Evolutionary conservation across 441 rosid genomes (phyloP).

Genomic region (Pelargonium hybrid): DNA sequence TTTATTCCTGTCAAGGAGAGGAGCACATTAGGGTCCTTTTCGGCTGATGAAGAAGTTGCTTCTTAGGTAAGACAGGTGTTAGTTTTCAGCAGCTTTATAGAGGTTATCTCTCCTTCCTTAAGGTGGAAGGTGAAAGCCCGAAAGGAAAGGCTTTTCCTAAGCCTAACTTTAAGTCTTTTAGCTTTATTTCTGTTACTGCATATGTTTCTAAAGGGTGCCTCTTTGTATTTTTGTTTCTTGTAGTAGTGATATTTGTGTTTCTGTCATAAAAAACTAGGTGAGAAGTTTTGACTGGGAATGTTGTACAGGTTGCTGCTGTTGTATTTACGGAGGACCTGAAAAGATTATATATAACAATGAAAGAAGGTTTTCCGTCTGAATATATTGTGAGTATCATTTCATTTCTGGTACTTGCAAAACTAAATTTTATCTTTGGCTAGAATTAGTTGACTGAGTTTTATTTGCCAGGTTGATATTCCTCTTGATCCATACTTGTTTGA

Average conservation of each 20-base stretch:
- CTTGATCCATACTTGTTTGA: conserved; percentile 91
- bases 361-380: conserved; percentile 92
- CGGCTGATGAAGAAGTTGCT: not conserved
- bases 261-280: not conserved
- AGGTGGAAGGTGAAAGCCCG: not conserved
- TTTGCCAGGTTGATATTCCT: conserved; percentile 78
- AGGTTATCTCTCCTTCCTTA: not conserved
- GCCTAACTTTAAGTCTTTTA: not conserved
- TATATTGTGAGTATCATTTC: conserved; percentile 54
- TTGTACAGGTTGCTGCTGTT: conserved; percentile 76
- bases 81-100: not conserved
- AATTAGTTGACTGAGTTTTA: conserved; percentile 15
- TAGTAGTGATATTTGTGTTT: not conserved
- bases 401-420: conserved; percentile 5
- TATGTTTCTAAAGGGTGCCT: not conserved
- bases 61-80: not conserved
- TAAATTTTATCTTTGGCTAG: conserved; percentile 7
- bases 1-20: not conserved
- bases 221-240: not conserved
- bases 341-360: conserved; percentile 79
- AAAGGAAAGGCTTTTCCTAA: not conserved
- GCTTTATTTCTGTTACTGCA: not conserved
- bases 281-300: conserved; percentile 1
- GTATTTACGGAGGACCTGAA: conserved; percentile 93
- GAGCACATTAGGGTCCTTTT: not conserved